phyloP scores from a whole-genome alignment of 2,329 filamentous ascomycete species.

The Colletotrichum graminicola region DNA sequence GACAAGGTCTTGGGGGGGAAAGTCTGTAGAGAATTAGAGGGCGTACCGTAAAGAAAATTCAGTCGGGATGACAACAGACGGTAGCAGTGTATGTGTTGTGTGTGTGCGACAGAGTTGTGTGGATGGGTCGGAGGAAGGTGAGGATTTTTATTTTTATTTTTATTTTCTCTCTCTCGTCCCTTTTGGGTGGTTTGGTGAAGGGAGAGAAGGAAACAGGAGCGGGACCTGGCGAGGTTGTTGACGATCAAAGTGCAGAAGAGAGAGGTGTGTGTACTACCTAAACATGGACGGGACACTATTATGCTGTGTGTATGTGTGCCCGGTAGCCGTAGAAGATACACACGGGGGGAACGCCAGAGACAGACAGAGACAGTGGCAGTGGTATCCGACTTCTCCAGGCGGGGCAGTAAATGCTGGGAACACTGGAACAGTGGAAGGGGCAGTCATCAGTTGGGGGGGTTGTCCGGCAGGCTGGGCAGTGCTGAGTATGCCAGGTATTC shows the following conservation, averaged over 20 bases:
- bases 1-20: conserved; percentile 11
- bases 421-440: neutral
- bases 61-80: conserved; percentile 31
- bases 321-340: neutral
- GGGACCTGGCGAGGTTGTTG: conserved; percentile 36
- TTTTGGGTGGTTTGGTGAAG: conserved; percentile 12
- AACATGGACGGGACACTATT: neutral
- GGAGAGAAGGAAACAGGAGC: conserved; percentile 23
- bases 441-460: neutral
- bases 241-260: conserved; percentile 14
- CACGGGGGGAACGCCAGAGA: neutral
- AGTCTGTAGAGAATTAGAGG: conserved; percentile 18
- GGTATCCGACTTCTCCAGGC: neutral
- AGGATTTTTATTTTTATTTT: conserved; percentile 3
- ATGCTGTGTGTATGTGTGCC: neutral
- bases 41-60: conserved; percentile 31
- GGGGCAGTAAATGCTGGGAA: neutral
- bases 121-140: conserved; percentile 3
- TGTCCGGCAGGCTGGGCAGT: neutral
- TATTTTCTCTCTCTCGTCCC: neutral
- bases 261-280: neutral
- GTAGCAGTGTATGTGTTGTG: neutral
- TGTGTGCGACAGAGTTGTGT: neutral
- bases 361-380: neutral
- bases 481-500: conserved; percentile 7